Evolutionary conservation across 1,139 yeast species (phyloP), one percentile per base, ranked within the genome.

Genomic region (Lodderomyces theae): DNA sequence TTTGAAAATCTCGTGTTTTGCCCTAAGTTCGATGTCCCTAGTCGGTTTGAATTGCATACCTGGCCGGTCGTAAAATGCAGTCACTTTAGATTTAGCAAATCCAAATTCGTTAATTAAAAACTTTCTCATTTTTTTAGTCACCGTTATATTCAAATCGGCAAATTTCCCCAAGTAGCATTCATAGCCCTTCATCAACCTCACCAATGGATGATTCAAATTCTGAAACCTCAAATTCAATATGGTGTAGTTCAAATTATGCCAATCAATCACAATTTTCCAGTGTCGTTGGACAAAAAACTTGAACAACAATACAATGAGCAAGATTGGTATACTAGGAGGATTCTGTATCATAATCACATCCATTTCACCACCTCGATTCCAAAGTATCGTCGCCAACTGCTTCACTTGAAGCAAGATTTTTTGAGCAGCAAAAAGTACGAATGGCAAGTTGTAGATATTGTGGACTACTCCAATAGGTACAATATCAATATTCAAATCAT

Each of bases 191-290:
- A 87, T 76, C 2, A 80, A 33, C 37, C 64, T 61, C 2, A 90
- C 96, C 45, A 87, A 59, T 0, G 83, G 81, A 54, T 87, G 89
- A 38, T 56, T 60, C 38, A 62, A 54, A 49, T 76, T 74, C 4
- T 69, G 53, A 53, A 79, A 79, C 49, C 81, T 80, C 52, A 92
- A 61, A 42, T 85, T 83, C 47, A 94, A 66, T 23, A 94, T 87
- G 1, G 95, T 77, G 61, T 80, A 92, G 40, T 95, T 96, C 52
- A 94, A 69, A 59, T 94, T 94, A 61, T 94, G 99, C 98, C 98
- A 94, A 62, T 94, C 99, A 42, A 94, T 79, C 15, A 92, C 74
- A 29, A 92, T 64, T 52, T 76, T 63, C 1, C 86, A 78, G 5
- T 79, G 66, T 8, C 84, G 79, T 37, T 82, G 76, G 50, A 79